Percentiles rank a stretch among this genome's conserved stretches.
Evolutionary conservation across 1,139 yeast genomes (phyloP).

Genomic region (Zygosaccharomyces pseudobailii): DNA sequence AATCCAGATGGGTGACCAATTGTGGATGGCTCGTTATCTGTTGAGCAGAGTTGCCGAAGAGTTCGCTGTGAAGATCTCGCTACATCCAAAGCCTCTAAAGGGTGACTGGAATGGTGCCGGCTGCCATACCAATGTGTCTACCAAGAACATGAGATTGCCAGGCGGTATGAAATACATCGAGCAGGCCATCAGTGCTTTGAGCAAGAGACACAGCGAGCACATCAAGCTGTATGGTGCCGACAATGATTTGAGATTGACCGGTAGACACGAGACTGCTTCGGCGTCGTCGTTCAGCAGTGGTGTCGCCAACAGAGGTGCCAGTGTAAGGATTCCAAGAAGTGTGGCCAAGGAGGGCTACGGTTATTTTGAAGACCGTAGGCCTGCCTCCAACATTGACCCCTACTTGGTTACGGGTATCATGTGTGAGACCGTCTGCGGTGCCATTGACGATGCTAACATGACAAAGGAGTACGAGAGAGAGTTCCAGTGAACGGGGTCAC

Average conservation of each 20-base stretch:
- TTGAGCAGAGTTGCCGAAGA: constrained; percentile 96
- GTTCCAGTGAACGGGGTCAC: constrained; percentile 22
- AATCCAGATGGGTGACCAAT: constrained; percentile 92
- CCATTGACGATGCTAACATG: constrained; percentile 95
- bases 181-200: constrained; percentile 85
- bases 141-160: constrained; percentile 81
- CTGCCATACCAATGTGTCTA: constrained; percentile 97
- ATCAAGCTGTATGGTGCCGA: constrained; percentile 92
- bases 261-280: constrained; percentile 97
- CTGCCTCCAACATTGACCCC: constrained; percentile 98
- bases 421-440: constrained; percentile 95
- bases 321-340: constrained; percentile 96
- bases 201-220: constrained; percentile 96
- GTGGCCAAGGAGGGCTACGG: constrained; percentile 98
- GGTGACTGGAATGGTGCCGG: constrained; percentile 99
- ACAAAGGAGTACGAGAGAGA: constrained; percentile 81
- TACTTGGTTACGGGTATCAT: constrained; percentile 97
- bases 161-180: constrained; percentile 97
- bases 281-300: constrained; percentile 88
- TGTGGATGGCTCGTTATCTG: constrained; percentile 93
- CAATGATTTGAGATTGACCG: constrained; percentile 92
- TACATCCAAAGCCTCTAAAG: constrained; percentile 98
- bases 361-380: constrained; percentile 99
- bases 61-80: constrained; percentile 95
- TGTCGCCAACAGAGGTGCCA: constrained; percentile 99